phyloP scores from a whole-genome alignment of 2,329 filamentous ascomycete species.

The Aureobasidium musti region DNA sequence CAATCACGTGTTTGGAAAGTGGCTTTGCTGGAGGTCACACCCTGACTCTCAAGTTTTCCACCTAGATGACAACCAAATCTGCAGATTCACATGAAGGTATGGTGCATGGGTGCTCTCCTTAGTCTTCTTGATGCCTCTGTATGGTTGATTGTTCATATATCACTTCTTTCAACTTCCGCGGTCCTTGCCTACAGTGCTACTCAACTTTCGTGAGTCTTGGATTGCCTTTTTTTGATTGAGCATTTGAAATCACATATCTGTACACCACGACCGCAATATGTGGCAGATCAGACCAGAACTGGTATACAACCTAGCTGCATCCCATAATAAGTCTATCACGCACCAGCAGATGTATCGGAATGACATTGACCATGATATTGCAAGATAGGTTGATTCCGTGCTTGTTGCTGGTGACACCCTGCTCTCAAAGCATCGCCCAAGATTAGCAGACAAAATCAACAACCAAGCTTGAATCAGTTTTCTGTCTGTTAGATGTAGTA shows the following conservation, averaged over 20 bases:
- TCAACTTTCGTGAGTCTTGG: too few species aligned
- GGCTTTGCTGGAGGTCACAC: neutral
- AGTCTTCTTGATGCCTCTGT: neutral
- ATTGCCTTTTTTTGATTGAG: neutral
- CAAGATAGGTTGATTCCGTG: neutral
- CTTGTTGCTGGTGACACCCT: neutral
- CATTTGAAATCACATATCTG: neutral
- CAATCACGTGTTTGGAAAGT: neutral
- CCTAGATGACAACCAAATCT: too few species aligned
- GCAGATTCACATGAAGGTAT: neutral
- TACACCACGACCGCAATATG: neutral
- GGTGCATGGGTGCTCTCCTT: too few species aligned
- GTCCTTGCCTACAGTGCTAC: too few species aligned
- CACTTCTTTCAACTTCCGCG: too few species aligned
- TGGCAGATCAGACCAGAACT: too few species aligned
- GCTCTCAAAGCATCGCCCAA: neutral
- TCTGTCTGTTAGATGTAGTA: too few species aligned
- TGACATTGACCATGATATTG: neutral
- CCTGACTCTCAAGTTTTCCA: neutral
- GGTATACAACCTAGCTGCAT: too few species aligned
- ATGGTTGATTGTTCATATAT: too few species aligned
- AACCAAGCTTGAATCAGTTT: neutral
- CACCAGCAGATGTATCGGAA: too few species aligned
- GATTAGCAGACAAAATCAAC: neutral
- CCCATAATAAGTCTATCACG: too few species aligned